Evolutionary conservation across 345 rosid species (phyloP), one percentile per base, ranked within the genome.

Genomic region (Syzygium grande): DNA sequence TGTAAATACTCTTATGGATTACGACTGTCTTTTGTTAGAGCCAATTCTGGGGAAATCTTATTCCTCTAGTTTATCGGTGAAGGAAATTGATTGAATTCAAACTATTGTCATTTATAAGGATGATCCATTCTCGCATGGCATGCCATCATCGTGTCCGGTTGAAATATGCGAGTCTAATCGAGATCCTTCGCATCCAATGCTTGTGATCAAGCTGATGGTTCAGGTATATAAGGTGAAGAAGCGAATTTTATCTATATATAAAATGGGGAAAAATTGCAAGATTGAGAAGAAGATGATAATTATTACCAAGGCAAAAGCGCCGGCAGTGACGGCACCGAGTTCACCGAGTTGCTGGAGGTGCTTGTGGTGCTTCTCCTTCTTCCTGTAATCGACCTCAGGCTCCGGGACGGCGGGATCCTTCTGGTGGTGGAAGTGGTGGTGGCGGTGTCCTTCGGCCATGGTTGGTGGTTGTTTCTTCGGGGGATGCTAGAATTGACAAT

Each of bases 311-410:
- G 94, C 94, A 87, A 46, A 94, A 86, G 93, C 91, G 14, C 93
- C 93, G 19, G 94, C 95, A 15, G 91, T 92, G 5, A 86, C 88
- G 8, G 93, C 63, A 1, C 92, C 95, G 3, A 93, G 58, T 88
- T 91, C 95, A 2, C 95, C 94, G 1, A 90, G 58, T 73, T 93
- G 95, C 90, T 94, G 93, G 30, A 80, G 93, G 85, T 90, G 94
- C 88, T 92, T 92, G 91, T 94, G 96, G 87, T 94, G 95, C 92
- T 93, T 94, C 91, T 93, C 95, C 87, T 94, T 93, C 91, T 91
- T 90, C 86, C 56, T 84, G 87, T 92, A 91, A 85, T 92, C 95
- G 58, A 41, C 61, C 21, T 87, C 91, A 1, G 87, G 87, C 29
- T 54, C 56, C 30, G 79, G 51, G 23, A 16, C 15, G 34, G 29